Percentiles rank a stretch among this genome's conserved stretches.
Evolutionary conservation across 768 basidiomycete species (phyloP).

Genomic region (Amanita rubescens): DNA sequence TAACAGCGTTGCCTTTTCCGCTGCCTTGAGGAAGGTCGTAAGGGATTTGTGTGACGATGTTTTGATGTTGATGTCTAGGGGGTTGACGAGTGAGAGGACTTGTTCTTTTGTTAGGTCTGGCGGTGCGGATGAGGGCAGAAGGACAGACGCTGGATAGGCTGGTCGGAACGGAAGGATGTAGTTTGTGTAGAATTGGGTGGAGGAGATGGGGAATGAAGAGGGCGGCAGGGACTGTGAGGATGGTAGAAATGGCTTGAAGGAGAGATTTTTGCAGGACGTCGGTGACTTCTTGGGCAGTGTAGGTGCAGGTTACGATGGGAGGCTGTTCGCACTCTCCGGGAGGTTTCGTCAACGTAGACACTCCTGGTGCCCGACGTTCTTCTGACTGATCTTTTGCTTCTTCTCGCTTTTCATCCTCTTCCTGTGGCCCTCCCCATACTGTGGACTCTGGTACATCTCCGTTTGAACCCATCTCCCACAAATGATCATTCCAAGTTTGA

Average conservation of each 20-base stretch:
- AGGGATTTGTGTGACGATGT: conserved; percentile 77
- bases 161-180: conserved; percentile 79
- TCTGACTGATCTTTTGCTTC: conserved; percentile 7
- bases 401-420: conserved; percentile 15
- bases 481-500: conserved; percentile 70
- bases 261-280: conserved; percentile 51
- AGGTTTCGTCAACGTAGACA: background rate
- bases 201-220: conserved; percentile 64
- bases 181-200: conserved; percentile 68
- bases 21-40: conserved; percentile 68
- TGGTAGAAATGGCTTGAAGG: conserved; percentile 55
- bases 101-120: conserved; percentile 11
- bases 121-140: conserved; percentile 18
- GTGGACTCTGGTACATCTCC: conserved; percentile 42
- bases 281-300: conserved; percentile 43
- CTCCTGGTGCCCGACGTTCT: background rate
- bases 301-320: conserved; percentile 7
- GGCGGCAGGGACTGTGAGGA: conserved; percentile 38
- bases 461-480: conserved; percentile 71
- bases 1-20: conserved; percentile 68
- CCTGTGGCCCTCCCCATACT: conserved; percentile 15
- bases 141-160: conserved; percentile 41
- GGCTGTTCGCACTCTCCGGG: background rate
- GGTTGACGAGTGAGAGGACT: background rate
- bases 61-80: conserved; percentile 54